phyloP scores from a whole-genome alignment of 106 monocot genomes.

The Dioscorea zingiberensis region DNA sequence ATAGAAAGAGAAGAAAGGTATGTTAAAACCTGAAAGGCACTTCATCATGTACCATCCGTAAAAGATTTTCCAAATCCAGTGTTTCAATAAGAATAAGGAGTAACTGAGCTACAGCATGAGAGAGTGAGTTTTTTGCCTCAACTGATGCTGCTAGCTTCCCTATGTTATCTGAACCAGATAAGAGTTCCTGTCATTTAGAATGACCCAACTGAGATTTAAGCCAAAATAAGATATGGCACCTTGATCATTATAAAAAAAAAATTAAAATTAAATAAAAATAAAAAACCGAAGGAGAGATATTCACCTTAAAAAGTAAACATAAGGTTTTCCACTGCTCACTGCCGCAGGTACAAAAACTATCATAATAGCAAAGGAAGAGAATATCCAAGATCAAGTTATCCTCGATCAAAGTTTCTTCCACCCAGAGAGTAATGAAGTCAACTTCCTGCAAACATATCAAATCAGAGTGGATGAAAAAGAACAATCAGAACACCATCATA shows the following conservation, averaged over 20 bases:
- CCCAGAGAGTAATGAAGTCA: constrained; percentile 56
- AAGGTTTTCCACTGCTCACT: constrained; percentile 59
- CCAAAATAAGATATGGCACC: neutral
- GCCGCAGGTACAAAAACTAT: constrained; percentile 58
- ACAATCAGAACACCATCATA: too few species aligned
- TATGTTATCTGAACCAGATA: constrained; percentile 46
- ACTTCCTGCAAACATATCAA: constrained; percentile 44
- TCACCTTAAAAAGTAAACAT: constrained; percentile 68
- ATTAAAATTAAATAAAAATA: too few species aligned
- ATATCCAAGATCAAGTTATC: constrained; percentile 69
- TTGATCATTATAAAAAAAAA: neutral
- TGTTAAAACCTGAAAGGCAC: constrained; percentile 60
- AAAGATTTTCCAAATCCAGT: constrained; percentile 80
- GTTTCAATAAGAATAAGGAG: constrained; percentile 89
- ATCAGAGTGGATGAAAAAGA: too few species aligned
- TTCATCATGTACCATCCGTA: constrained; percentile 76
- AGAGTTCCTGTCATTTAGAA: constrained; percentile 34
- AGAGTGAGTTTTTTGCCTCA: constrained; percentile 58
- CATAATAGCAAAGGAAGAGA: constrained; percentile 83
- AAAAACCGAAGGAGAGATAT: neutral
- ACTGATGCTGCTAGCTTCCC: constrained; percentile 63
- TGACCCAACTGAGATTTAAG: too few species aligned
- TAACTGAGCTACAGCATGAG: constrained; percentile 59
- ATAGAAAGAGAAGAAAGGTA: constrained; percentile 1
- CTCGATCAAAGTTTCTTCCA: constrained; percentile 84